phyloP scores from a whole-genome alignment of 495 filamentous ascomycete genomes.

The Terfezia claveryi region DNA sequence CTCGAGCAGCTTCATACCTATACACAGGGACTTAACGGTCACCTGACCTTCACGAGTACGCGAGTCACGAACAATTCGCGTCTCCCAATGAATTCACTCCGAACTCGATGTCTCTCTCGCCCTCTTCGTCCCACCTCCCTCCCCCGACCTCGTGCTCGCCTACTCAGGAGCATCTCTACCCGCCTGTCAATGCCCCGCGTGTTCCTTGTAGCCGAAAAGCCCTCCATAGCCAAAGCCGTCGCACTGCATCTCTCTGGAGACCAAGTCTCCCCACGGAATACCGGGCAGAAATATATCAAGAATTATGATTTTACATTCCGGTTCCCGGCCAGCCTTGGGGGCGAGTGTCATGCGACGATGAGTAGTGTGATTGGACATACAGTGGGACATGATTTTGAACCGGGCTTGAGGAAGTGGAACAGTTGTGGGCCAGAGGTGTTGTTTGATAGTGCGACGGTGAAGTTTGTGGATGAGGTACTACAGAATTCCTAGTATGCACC shows the following conservation, averaged over 20 bases:
- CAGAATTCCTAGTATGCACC: too few relatives aligned
- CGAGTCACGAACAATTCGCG: too few relatives aligned
- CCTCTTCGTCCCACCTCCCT: too few relatives aligned
- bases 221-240: conserved; percentile 86
- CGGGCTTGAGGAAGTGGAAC: conserved; percentile 51
- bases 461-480: conserved; percentile 37
- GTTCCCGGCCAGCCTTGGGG: conserved; percentile 55
- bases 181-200: conserved; percentile 18
- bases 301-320: conserved; percentile 84
- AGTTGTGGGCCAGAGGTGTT: conserved; percentile 55
- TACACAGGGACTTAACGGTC: too few relatives aligned
- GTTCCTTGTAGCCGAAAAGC: conserved; percentile 92
- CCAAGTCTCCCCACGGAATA: conserved; percentile 25
- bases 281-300: conserved; percentile 55
- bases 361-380: conserved; percentile 80
- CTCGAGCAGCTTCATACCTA: too few relatives aligned
- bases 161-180: not conserved
- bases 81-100: too few relatives aligned
- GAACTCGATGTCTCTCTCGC: too few relatives aligned
- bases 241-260: conserved; percentile 70
- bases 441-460: conserved; percentile 61
- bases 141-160: too few relatives aligned
- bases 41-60: too few relatives aligned
- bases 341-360: conserved; percentile 65
- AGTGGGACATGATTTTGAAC: conserved; percentile 45